Base-by-base conservation (phyloP, 2,329 filamentous ascomycete genomes). In the Pestalotiopsis sp. region DNA sequence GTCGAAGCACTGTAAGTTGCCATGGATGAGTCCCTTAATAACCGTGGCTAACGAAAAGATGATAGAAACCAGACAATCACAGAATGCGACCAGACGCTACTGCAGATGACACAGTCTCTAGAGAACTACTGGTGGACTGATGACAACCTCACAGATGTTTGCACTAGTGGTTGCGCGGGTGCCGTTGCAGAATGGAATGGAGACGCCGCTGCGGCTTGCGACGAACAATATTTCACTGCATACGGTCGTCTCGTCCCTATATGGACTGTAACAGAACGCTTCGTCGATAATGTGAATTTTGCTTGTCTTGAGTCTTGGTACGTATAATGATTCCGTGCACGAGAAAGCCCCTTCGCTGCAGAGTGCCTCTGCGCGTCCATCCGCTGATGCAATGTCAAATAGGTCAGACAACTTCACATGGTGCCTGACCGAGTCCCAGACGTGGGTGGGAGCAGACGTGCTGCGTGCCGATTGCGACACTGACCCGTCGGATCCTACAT, bases 41-140 rank as follows among this genome's bases (percentile, higher is more conserved):
- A n/a, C 6, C 60, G 4, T 2, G 7, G 5, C 13, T 39, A 6
- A 17, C 31, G 1, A 39, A 13, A 20, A 17, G 31, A 41, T 36
- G 17, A 4, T 3, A 64, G 62, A 13, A 64, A 64, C 25, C 36
- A 64, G 25, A 49, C 38, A 11, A 12, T 64, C 11, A n/a, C 62
- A 52, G 62, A 64, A 64, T 64, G 62, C 14, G 62, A 64, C 41
- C 62, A 64, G 25, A 64, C 62, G 11, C 62, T 64, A 12, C 25
- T 64, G 3, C 38, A 52, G 25, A 64, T 64, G 62, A 27, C 25
- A 11, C 14, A 17, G 25, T n/a, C 14, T 45, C 25, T 64, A 13
- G 62, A 64, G n/a, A 64, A 64, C 41, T 64, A 20, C 39, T 64
- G 62, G 62, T 64, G 62, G 62, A 27, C 14, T 4, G 62, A 64